These are phyloP conservation scores for Fusarium protoensiforme DNA, from an alignment of 2,329 filamentous ascomycete genomes.

Conservation along the genomic window DNA sequence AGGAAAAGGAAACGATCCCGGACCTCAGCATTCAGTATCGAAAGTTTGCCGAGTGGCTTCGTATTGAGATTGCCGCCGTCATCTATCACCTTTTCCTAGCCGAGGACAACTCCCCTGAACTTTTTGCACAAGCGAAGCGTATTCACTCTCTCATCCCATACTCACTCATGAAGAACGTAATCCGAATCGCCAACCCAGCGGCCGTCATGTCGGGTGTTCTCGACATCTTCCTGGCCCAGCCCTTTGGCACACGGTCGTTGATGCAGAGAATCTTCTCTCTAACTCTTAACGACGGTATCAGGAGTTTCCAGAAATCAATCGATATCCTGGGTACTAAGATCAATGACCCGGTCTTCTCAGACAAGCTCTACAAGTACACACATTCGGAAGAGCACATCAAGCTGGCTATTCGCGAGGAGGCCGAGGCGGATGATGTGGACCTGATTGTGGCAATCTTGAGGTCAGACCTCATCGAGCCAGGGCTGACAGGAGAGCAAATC, in stretches of 20 bases:
- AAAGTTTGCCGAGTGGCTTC: constrained; percentile 97
- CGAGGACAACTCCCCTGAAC: constrained; percentile 96
- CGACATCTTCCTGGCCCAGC: constrained; percentile 95
- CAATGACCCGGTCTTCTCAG: constrained; percentile 80
- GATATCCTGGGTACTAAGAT: constrained; percentile 82
- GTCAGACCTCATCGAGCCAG: constrained; percentile 79
- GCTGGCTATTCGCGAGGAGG: constrained; percentile 77
- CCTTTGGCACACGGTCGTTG: constrained; percentile 88
- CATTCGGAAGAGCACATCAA: constrained; percentile 82
- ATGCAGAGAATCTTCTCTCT: constrained; percentile 95
- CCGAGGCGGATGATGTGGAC: constrained; percentile 79
- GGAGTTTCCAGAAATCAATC: constrained; percentile 86
- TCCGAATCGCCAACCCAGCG: constrained; percentile 94
- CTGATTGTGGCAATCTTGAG: constrained; percentile 86
- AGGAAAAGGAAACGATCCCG: constrained; percentile 85
- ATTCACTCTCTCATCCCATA: constrained; percentile 97
- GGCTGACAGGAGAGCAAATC: constrained; percentile 79
- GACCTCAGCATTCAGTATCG: constrained; percentile 95
- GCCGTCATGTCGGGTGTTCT: constrained; percentile 97
- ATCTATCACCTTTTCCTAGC: constrained; percentile 97
- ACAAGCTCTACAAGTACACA: constrained; percentile 85
- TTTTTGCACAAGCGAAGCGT: constrained; percentile 92
- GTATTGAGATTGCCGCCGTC: constrained; percentile 96
- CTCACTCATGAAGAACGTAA: constrained; percentile 93
- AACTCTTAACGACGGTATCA: constrained; percentile 90